Conservation (phyloP, 2,329 filamentous ascomycete genomes). For the Paracoccidioides lutzii region DNA sequence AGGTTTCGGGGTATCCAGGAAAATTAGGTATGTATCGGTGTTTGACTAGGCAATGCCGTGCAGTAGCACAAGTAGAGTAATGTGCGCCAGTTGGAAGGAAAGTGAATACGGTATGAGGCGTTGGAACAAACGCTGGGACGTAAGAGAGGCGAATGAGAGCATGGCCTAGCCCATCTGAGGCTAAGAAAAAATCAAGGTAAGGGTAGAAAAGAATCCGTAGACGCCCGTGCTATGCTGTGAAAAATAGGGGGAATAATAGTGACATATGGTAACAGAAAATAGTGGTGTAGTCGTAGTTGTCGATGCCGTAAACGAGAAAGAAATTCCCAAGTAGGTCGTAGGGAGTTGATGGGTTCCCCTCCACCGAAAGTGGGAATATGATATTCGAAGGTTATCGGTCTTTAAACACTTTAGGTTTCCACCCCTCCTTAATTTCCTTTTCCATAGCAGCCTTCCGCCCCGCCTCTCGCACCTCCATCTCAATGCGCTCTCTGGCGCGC, state of each 20-base stretch:
- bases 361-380: neutral
- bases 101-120: neutral
- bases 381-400: conserved; percentile 44
- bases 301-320: neutral
- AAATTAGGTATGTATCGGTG: neutral
- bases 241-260: neutral
- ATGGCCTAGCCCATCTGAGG: neutral
- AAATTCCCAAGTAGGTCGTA: neutral
- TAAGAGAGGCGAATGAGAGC: neutral
- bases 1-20: neutral
- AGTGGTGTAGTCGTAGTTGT: neutral
- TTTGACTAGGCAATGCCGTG: too few species aligned
- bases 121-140: neutral
- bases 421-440: conserved; percentile 69
- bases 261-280: neutral
- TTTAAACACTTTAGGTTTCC: conserved; percentile 92
- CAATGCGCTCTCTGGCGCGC: conserved; percentile 79
- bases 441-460: conserved; percentile 60
- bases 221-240: conserved; percentile 4
- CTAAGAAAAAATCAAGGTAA: neutral
- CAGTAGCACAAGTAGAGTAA: neutral
- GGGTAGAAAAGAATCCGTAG: neutral
- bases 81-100: neutral
- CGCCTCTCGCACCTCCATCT: conserved; percentile 65
- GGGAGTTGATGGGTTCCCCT: neutral